These are phyloP conservation scores for Citrus glauca DNA, from an alignment of 345 rosid species.

Conservation along the genomic window DNA sequence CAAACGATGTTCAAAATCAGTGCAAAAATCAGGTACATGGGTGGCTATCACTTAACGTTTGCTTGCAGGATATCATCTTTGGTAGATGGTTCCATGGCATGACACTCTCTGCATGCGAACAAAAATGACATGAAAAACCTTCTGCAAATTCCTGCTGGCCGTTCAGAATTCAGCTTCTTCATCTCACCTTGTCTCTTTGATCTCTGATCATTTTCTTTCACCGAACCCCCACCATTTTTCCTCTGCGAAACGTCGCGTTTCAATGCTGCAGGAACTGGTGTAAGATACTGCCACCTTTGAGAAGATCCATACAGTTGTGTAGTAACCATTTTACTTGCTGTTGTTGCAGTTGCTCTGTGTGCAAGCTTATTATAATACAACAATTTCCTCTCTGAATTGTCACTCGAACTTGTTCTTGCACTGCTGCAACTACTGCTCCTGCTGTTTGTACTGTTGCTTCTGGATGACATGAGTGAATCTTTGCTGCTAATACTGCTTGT, in stretches of 20 bases:
- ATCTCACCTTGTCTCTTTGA: constrained; percentile 9
- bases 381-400: constrained; percentile 32
- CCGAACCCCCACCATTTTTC: constrained; percentile 15
- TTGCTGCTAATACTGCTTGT: constrained; percentile 54
- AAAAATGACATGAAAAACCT: constrained; percentile 48
- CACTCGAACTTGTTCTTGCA: constrained; percentile 58
- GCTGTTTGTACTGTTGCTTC: constrained; percentile 67
- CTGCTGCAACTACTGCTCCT: constrained; percentile 68
- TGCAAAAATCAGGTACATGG: not conserved
- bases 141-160: constrained; percentile 35
- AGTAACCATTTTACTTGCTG: constrained; percentile 47
- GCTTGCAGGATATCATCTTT: constrained; percentile 18
- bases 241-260: constrained; percentile 49
- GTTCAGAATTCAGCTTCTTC: constrained; percentile 13
- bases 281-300: constrained; percentile 69
- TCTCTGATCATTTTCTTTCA: constrained; percentile 27
- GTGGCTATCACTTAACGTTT: not conserved
- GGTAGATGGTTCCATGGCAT: constrained; percentile 73
- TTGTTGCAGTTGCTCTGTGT: constrained; percentile 6
- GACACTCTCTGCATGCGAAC: constrained; percentile 67
- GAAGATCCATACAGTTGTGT: constrained; percentile 58
- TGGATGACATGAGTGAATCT: constrained; percentile 52
- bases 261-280: constrained; percentile 38
- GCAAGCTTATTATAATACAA: constrained; percentile 19
- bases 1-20: not conserved